Evolutionary conservation across 225 moss, liverwort and hornwort genomes (phyloP).

Genomic region (Pseudoscleropodium purum): DNA sequence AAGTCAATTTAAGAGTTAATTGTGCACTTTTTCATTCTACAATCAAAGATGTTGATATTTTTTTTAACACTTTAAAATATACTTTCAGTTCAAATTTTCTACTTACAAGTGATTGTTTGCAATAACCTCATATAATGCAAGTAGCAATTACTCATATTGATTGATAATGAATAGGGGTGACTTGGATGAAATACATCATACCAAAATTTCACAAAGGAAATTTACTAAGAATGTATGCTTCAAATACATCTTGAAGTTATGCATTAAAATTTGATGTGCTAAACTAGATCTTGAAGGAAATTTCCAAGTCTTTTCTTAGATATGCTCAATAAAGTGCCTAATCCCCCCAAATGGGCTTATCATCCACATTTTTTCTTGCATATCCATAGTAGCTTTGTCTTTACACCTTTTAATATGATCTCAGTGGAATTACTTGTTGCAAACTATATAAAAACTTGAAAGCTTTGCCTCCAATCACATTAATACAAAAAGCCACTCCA

Average conservation of each 20-base stretch:
- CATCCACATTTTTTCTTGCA: not conserved
- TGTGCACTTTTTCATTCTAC: not conserved
- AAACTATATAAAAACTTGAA: too few relatives aligned
- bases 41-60: not conserved
- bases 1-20: not conserved
- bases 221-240: not conserved
- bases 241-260: not conserved
- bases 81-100: not conserved
- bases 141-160: not conserved
- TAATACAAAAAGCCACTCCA: not conserved
- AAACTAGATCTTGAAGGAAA: not conserved
- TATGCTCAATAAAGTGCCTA: not conserved
- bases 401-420: not conserved
- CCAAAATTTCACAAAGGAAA: not conserved
- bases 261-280: not conserved
- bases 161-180: not conserved
- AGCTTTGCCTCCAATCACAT: too few relatives aligned
- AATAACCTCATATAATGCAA: not conserved
- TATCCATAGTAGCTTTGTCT: not conserved
- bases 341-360: fast-evolving
- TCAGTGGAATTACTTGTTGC: fast-evolving
- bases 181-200: not conserved
- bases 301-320: fast-evolving
- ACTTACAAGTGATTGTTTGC: not conserved
- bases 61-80: fast-evolving